Base-by-base conservation (phyloP, 805 yeast species). In the Monosporozyma servazzii region DNA sequence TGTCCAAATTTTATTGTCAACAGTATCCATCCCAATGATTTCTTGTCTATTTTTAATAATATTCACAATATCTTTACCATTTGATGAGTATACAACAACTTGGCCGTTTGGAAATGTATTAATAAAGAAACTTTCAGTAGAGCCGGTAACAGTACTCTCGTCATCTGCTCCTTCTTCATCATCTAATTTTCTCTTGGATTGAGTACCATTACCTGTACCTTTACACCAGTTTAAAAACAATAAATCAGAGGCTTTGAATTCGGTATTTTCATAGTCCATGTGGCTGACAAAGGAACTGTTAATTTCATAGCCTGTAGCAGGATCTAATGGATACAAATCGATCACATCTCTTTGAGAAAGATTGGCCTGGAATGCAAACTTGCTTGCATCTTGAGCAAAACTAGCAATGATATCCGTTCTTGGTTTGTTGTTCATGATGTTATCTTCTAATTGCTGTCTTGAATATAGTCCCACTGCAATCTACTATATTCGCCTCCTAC, bases 1-100 rank as follows among this genome's bases (percentile, higher is more conserved):
- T 27, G 58, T 60, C 69, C 71, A 69, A n/a, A 75, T 62, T 8
- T 59, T 54, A 6, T 65, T 51, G 31, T 64, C 71, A 18, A 61
- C 56, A 30, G 75, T 63, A 21, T 68, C 65, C 15, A 69, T 64
- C 18, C 71, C 72, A 18, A 74, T 45, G 7, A 71, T 53, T 21
- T 71, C 73, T 21, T 55, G 48, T 25, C 62, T 60, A 18, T 71
- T 72, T 53, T 67, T 71, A 25, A 68, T 57, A 13, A 75, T 60
- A 46, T 66, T 60, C 5, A 64, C 62, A 43, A 75, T 70, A 36
- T 61, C 65, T 10, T 68, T 61, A 36, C 70, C 70, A 43, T 59
- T 61, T 2, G 66, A 53, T 6, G 70, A 65, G 44, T 58, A 67
- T 13, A 64, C 58, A 13, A 68, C 69, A 27, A 68, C 50, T 47